Percentiles rank a stretch among this genome's conserved stretches.
These are phyloP conservation scores for Naganishia friedmannii DNA, from an alignment of 768 basidiomycete species.

Conservation along the genomic window DNA sequence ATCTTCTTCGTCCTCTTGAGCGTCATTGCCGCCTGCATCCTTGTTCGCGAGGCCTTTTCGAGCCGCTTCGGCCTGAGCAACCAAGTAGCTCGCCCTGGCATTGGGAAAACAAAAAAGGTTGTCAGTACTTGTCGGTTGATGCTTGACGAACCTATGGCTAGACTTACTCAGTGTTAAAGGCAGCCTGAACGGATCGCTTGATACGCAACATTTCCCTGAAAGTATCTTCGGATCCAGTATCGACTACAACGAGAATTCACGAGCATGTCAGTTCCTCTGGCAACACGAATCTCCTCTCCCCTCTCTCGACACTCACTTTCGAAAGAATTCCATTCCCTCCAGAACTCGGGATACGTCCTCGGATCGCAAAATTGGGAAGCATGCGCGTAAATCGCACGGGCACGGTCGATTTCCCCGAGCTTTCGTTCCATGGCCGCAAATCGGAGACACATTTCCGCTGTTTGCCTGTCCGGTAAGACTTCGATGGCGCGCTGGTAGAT, in stretches of 20 bases:
- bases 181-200: conserved; percentile 95
- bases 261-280: conserved; percentile 6
- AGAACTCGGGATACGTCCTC: conserved; percentile 78
- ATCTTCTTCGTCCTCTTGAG: conserved; percentile 48
- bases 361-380: conserved; percentile 99
- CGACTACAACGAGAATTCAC: conserved; percentile 56
- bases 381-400: conserved; percentile 92
- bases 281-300: neutral
- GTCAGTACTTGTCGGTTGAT: conserved; percentile 25
- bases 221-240: conserved; percentile 97
- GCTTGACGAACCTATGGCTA: neutral
- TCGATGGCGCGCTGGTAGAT: conserved; percentile 96
- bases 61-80: conserved; percentile 76
- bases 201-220: conserved; percentile 74
- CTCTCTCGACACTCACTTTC: conserved; percentile 59
- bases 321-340: conserved; percentile 94
- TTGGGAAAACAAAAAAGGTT: conserved; percentile 10
- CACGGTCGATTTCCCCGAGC: conserved; percentile 96
- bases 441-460: conserved; percentile 94
- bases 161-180: conserved; percentile 89
- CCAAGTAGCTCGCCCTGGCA: conserved; percentile 61
- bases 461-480: conserved; percentile 85
- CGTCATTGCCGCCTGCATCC: conserved; percentile 51
- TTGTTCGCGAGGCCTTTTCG: conserved; percentile 59
- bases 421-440: conserved; percentile 95